These are phyloP conservation scores for Trypanosoma avium DNA, from an alignment of 208 protist genomes.

Conservation along the genomic window DNA sequence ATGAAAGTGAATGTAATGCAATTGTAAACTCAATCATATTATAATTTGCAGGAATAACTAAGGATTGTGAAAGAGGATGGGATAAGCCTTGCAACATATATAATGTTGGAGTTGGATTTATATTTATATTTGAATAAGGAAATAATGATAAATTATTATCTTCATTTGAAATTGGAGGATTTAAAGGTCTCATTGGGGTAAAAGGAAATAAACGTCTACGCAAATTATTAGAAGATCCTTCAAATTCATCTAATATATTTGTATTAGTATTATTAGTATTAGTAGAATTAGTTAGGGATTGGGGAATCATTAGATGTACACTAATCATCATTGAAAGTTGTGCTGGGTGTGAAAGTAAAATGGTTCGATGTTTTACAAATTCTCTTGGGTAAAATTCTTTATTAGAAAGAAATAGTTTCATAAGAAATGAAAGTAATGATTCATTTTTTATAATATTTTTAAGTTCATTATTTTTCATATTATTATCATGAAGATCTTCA, in stretches of 20 bases:
- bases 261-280: neutral
- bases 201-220: slow-evolving; percentile 16
- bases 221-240: neutral
- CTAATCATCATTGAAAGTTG: slow-evolving; percentile 13
- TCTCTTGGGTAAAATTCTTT: slow-evolving; percentile 19
- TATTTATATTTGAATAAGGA: neutral
- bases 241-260: neutral
- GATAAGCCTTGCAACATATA: slow-evolving; percentile 14
- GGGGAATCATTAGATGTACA: slow-evolving; percentile 9
- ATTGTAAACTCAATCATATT: slow-evolving; percentile 24
- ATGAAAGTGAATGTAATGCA: slow-evolving; percentile 23
- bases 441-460: neutral
- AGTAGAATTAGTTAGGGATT: neutral
- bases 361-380: slow-evolving; percentile 11
- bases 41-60: slow-evolving; percentile 18
- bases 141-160: neutral
- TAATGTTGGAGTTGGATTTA: slow-evolving; percentile 5
- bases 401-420: slow-evolving; percentile 12
- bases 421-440: slow-evolving; percentile 7
- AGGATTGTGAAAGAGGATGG: slow-evolving; percentile 24
- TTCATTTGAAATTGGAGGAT: neutral
- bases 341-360: slow-evolving; percentile 21
- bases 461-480: too few species aligned
- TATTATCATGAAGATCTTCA: neutral
- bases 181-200: slow-evolving; percentile 11